Conservation (phyloP, 2,329 filamentous ascomycete species). For the Chaetomiaceae sp. region DNA sequence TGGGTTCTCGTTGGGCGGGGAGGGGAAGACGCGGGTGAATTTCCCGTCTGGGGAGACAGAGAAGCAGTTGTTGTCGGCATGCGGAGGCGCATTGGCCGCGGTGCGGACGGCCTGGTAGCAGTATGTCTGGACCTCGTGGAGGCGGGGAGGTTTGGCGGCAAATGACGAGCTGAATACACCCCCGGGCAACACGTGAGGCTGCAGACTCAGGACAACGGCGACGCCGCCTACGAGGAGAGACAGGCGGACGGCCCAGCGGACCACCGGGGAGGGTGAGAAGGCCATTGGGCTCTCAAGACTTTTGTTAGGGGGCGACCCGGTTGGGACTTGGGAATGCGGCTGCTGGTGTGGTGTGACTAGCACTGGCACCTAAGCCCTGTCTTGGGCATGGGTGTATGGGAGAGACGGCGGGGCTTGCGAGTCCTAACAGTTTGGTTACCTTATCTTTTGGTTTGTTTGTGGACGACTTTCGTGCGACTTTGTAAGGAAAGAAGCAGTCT, state of each 20-base stretch:
- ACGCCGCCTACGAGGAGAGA: constrained; percentile 19
- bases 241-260: constrained; percentile 18
- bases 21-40: constrained; percentile 12
- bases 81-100: constrained; percentile 28
- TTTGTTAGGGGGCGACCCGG: not conserved
- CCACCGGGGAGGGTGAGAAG: constrained; percentile 3
- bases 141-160: too few species aligned
- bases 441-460: too few species aligned
- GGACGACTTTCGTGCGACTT: too few species aligned
- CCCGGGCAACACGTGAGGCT: not conserved
- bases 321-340: not conserved
- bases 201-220: constrained; percentile 18
- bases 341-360: too few species aligned
- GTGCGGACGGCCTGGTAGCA: constrained; percentile 41
- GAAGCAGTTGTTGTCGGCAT: constrained; percentile 19
- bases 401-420: too few species aligned
- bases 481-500: not conserved
- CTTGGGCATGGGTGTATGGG: too few species aligned
- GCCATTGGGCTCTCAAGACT: not conserved
- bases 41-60: constrained; percentile 7
- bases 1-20: not conserved
- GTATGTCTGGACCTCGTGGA: constrained; percentile 26
- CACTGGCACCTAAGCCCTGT: too few species aligned
- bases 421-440: too few species aligned
- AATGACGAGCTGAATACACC: not conserved